These are phyloP conservation scores for Hapsidospora chrysogenum DNA, from an alignment of 495 filamentous ascomycete species.

Conservation along the genomic window DNA sequence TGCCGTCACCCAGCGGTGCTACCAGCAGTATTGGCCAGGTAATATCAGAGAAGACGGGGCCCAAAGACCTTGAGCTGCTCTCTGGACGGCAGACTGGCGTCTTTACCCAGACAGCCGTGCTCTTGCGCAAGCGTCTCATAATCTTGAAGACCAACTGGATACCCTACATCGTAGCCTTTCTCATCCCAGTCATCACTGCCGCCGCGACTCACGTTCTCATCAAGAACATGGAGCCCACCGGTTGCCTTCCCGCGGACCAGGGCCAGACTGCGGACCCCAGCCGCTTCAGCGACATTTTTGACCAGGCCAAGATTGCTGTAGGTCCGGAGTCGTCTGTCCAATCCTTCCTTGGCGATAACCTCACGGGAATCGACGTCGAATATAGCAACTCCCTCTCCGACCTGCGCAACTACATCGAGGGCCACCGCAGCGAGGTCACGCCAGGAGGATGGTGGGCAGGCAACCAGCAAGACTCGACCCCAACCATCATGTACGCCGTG, in stretches of 20 bases:
- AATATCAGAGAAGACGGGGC: not conserved
- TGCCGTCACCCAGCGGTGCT: not conserved
- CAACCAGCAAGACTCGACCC: constrained; percentile 15
- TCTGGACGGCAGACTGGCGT: constrained; percentile 43
- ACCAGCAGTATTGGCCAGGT: too few relatives aligned
- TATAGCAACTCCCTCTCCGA: constrained; percentile 25
- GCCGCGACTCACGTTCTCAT: constrained; percentile 47
- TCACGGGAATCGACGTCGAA: constrained; percentile 26
- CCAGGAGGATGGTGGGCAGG: constrained; percentile 49
- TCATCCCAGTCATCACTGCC: constrained; percentile 46
- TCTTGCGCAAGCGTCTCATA: constrained; percentile 53
- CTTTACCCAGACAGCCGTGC: constrained; percentile 40
- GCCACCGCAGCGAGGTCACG: constrained; percentile 35
- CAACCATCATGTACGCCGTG: constrained; percentile 12
- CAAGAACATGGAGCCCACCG: constrained; percentile 22
- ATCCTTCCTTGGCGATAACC: not conserved
- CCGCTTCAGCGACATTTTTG: not conserved
- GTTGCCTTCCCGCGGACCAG: constrained; percentile 27
- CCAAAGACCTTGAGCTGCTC: constrained; percentile 30
- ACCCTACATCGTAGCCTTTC: constrained; percentile 45
- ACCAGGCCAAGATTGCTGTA: constrained; percentile 21
- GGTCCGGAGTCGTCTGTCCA: constrained; percentile 26
- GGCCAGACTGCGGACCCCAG: not conserved
- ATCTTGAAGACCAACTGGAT: constrained; percentile 53
- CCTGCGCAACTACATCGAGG: constrained; percentile 38